Conservation (phyloP, 495 filamentous ascomycete genomes). For the Aspergillus hancockii region DNA sequence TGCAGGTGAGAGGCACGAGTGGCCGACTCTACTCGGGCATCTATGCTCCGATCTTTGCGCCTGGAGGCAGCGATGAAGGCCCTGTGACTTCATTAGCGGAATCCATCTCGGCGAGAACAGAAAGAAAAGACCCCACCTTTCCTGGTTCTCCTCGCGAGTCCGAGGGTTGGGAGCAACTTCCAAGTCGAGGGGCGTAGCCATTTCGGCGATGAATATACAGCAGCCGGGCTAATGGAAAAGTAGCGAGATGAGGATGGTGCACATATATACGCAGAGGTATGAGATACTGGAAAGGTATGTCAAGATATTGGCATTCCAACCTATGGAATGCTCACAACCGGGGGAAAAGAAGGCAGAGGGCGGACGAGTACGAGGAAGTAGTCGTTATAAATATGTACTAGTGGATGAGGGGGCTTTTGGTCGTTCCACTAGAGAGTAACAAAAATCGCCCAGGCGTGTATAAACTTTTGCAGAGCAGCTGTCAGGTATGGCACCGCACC, state of each 20-base stretch:
- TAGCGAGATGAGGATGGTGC: neutral
- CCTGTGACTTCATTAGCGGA: conserved; percentile 39
- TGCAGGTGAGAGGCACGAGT: conserved; percentile 86
- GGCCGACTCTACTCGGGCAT: conserved; percentile 88
- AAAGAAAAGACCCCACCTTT: conserved; percentile 55
- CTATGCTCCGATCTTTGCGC: conserved; percentile 82
- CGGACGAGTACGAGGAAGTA: neutral
- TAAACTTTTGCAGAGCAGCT: neutral
- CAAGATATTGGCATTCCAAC: neutral
- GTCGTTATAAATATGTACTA: neutral
- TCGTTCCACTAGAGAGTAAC: neutral
- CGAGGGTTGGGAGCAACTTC: conserved; percentile 42
- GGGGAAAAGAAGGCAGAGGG: neutral
- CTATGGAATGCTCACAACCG: neutral
- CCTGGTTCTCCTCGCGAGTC: conserved; percentile 81
- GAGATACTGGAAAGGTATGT: too few species aligned
- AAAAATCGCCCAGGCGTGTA: neutral
- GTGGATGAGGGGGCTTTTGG: neutral
- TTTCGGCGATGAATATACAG: conserved; percentile 1
- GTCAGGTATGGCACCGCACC: conserved; percentile 1
- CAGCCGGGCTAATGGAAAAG: conserved; percentile 1
- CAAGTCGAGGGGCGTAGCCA: conserved; percentile 33
- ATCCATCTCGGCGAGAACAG: conserved; percentile 2
- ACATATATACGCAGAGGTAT: neutral
- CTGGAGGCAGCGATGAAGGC: conserved; percentile 96